Percentiles rank a stretch among this genome's conserved stretches.
phyloP scores from a whole-genome alignment of 208 protist species.

The Novymonas esmeraldas region DNA sequence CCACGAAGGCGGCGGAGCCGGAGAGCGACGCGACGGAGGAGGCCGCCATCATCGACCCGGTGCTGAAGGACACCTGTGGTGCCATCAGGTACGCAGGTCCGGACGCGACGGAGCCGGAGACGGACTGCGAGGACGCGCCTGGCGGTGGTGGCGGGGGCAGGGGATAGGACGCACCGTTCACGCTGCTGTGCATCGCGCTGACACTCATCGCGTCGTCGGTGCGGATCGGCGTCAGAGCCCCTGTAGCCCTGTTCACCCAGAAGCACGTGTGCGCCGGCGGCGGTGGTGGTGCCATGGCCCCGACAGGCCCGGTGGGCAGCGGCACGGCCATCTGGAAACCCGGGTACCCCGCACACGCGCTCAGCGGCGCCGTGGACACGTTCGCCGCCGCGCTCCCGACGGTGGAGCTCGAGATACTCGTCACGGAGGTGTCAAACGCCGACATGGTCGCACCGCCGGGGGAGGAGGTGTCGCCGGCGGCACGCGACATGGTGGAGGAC shows the following conservation, averaged over 20 bases:
- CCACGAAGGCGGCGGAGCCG: neutral
- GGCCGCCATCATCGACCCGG: neutral
- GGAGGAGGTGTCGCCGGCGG: neutral
- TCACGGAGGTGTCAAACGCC: slow-evolving; percentile 1
- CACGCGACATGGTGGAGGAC: neutral
- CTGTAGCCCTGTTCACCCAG: slow-evolving; percentile 5
- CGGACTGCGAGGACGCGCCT: neutral
- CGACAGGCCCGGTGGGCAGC: neutral
- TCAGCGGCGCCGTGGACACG: neutral
- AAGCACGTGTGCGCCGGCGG: slow-evolving; percentile 14
- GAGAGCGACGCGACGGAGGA: slow-evolving; percentile 9
- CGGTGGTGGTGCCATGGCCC: neutral
- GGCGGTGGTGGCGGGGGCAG: neutral
- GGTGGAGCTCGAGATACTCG: slow-evolving; percentile 5
- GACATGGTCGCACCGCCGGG: neutral
- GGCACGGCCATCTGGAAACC: neutral
- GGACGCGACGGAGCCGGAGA: neutral
- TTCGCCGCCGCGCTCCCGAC: neutral
- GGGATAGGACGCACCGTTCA: slow-evolving; percentile 3
- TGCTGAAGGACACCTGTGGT: neutral
- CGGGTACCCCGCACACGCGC: neutral
- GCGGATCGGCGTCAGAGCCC: slow-evolving; percentile 1
- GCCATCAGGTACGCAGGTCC: neutral
- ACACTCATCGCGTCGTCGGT: slow-evolving; percentile 8
- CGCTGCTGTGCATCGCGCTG: neutral